Percentiles rank a stretch among this genome's conserved stretches.
These are phyloP conservation scores for Raphanus raphanistrum DNA, from an alignment of 345 rosid genomes.

Conservation along the genomic window DNA sequence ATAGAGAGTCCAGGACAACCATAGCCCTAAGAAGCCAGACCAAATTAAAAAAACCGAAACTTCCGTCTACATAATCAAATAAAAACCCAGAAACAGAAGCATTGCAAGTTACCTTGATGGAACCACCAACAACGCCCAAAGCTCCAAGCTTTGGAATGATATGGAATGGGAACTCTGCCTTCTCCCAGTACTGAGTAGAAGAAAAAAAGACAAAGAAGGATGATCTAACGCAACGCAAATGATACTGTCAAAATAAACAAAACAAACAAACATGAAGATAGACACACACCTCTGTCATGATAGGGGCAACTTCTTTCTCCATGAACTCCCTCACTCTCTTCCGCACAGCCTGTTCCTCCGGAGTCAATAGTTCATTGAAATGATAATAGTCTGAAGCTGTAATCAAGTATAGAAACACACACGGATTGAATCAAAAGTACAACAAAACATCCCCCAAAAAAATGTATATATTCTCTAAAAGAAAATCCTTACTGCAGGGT, in stretches of 20 bases:
- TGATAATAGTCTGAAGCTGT: conserved; percentile 88
- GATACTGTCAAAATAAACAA: background rate
- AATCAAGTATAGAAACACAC: background rate
- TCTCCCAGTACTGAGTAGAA: conserved; percentile 83
- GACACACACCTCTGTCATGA: conserved; percentile 67
- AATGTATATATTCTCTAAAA: conserved; percentile 6
- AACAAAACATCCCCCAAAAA: too few species aligned
- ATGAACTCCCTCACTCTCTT: conserved; percentile 71
- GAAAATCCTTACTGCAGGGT: conserved; percentile 57
- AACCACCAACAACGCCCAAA: conserved; percentile 71
- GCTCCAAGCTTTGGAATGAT: conserved; percentile 74
- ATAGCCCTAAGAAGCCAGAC: conserved; percentile 60
- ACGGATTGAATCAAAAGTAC: background rate
- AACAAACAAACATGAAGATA: conserved; percentile 17
- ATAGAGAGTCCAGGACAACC: conserved; percentile 91
- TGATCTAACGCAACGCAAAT: background rate
- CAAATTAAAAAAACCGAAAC: conserved; percentile 6
- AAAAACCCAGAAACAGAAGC: background rate
- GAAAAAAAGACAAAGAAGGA: background rate
- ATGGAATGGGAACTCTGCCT: conserved; percentile 92
- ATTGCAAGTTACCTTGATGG: conserved; percentile 68
- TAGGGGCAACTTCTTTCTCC: conserved; percentile 94
- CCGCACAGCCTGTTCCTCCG: conserved; percentile 68
- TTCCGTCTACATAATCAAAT: background rate
- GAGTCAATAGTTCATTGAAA: conserved; percentile 69